phyloP scores from a whole-genome alignment of 306 rosid species.

The Cucumis sativus region DNA sequence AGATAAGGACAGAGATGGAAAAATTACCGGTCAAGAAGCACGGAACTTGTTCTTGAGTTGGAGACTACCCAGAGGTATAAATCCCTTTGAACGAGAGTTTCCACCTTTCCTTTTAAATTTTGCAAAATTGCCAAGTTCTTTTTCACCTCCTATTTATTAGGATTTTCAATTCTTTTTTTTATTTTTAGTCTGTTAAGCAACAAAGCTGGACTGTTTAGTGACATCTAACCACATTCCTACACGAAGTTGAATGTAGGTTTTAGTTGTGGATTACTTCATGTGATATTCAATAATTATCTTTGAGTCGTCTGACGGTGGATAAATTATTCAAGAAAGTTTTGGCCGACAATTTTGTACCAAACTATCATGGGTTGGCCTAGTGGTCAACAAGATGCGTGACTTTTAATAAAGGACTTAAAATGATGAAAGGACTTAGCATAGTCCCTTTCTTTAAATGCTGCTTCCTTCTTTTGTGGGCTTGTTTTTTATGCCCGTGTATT shows the following conservation, averaged over 20 bases:
- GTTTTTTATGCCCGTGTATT: too few relatives aligned
- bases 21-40: conserved; percentile 90
- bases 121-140: neutral
- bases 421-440: too few relatives aligned
- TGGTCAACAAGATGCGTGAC: too few relatives aligned
- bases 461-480: too few relatives aligned
- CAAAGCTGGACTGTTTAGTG: neutral
- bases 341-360: neutral
- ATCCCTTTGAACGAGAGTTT: neutral
- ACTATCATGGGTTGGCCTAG: too few relatives aligned
- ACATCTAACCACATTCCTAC: neutral
- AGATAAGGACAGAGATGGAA: conserved; percentile 93
- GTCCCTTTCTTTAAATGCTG: too few relatives aligned
- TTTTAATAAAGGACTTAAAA: too few relatives aligned
- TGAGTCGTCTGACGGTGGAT: neutral
- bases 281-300: neutral
- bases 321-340: neutral
- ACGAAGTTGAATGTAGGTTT: neutral
- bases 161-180: neutral
- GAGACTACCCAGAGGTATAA: conserved; percentile 86
- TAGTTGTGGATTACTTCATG: neutral
- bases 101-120: neutral
- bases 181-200: neutral
- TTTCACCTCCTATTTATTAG: neutral
- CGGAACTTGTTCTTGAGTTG: conserved; percentile 88